A percentile compares a stretch with the other conserved stretches of the same genome.
phyloP scores from a whole-genome alignment of 1,284 basidiomycete genomes.

The Pyrrhoderma noxium region DNA sequence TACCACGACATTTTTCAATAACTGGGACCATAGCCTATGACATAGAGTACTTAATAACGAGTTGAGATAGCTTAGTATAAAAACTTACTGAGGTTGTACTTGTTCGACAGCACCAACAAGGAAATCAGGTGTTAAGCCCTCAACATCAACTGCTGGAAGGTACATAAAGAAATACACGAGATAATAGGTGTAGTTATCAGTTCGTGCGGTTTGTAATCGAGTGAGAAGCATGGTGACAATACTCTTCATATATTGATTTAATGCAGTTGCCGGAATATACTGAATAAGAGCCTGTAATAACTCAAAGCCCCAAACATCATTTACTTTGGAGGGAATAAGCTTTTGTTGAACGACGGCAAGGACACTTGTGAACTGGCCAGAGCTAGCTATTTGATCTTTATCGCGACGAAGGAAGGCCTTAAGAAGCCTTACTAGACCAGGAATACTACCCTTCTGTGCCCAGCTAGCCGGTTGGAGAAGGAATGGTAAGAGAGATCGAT shows the following conservation, averaged over 20 bases:
- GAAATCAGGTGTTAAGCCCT: constrained; percentile 71
- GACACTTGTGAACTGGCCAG: constrained; percentile 72
- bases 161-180: constrained; percentile 79
- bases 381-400: constrained; percentile 57
- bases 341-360: constrained; percentile 90
- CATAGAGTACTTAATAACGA: constrained; percentile 8
- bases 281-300: constrained; percentile 75
- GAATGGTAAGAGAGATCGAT: constrained; percentile 74
- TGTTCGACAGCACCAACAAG: constrained; percentile 72
- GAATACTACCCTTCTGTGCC: constrained; percentile 95
- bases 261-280: constrained; percentile 55
- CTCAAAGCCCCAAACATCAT: constrained; percentile 91
- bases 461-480: constrained; percentile 84
- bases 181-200: constrained; percentile 81
- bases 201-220: constrained; percentile 83
- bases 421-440: constrained; percentile 85
- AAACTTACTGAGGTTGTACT: constrained; percentile 76
- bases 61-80: constrained; percentile 1
- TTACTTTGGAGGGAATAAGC: constrained; percentile 80
- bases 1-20: constrained; percentile 74
- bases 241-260: constrained; percentile 72
- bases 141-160: constrained; percentile 66
- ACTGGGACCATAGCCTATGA: constrained; percentile 75
- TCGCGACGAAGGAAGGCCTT: constrained; percentile 81
- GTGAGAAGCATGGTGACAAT: constrained; percentile 80